Conservation (phyloP, 2,329 filamentous ascomycete genomes). For the Neodidymelliopsis sp. region DNA sequence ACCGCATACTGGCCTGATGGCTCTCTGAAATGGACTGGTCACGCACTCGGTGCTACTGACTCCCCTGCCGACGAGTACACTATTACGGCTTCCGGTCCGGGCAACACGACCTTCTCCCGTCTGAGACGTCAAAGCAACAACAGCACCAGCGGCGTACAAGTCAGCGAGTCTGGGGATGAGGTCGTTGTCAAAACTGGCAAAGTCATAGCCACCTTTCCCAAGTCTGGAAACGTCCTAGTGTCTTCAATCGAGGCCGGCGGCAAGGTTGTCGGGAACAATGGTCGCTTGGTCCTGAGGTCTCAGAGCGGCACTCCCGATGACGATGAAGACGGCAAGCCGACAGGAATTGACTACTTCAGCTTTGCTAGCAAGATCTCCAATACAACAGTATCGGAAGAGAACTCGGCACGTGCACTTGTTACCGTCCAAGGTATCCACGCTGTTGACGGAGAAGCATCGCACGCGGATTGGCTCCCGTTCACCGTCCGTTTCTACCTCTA, state of each 20-base stretch:
- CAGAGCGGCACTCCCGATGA: slow-evolving; percentile 58
- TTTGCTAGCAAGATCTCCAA: slow-evolving; percentile 62
- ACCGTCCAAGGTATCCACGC: slow-evolving; percentile 53
- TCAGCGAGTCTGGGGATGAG: slow-evolving; percentile 31
- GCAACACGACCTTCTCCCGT: slow-evolving; percentile 22
- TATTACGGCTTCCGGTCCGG: slow-evolving; percentile 45
- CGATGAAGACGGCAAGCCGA: slow-evolving; percentile 44
- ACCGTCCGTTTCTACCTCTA: slow-evolving; percentile 67
- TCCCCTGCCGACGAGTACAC: slow-evolving; percentile 54
- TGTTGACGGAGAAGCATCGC: slow-evolving; percentile 33
- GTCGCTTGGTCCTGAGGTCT: slow-evolving; percentile 59
- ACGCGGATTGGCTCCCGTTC: slow-evolving; percentile 63
- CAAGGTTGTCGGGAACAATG: slow-evolving; percentile 49
- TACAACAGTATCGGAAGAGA: slow-evolving; percentile 57
- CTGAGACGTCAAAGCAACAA: slow-evolving; percentile 25
- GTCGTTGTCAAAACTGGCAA: slow-evolving; percentile 45
- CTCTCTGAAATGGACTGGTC: slow-evolving; percentile 68
- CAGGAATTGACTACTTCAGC: slow-evolving; percentile 52
- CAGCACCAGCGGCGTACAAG: slow-evolving; percentile 30
- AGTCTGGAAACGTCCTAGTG: slow-evolving; percentile 40
- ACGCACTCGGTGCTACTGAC: slow-evolving; percentile 59
- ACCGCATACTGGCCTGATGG: slow-evolving; percentile 68
- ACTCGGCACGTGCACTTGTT: slow-evolving; percentile 56
- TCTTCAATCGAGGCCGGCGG: slow-evolving; percentile 48
- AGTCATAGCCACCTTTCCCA: slow-evolving; percentile 44